Evolutionary conservation across 129 eudicot species (phyloP).

Genomic region (Helianthus annuus): HanXRQr2.0-SUNRISE NC_035445.2:172144569-172145068

Average conservation of each 20-base stretch:
- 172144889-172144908: slow-evolving; percentile 29
- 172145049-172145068: slow-evolving; percentile 47
- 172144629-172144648: not conserved
- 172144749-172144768: slow-evolving; percentile 22
- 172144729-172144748: slow-evolving; percentile 33
- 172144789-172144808: slow-evolving; percentile 14
- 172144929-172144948: slow-evolving; percentile 30
- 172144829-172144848: slow-evolving; percentile 33
- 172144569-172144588: not conserved
- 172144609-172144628: not conserved
- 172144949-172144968: slow-evolving; percentile 22
- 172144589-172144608: slow-evolving; percentile 17
- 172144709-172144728: slow-evolving; percentile 30
- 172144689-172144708: slow-evolving; percentile 28
- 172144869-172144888: slow-evolving; percentile 39
- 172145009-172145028: slow-evolving; percentile 44
- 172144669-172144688: slow-evolving; percentile 32
- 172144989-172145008: slow-evolving; percentile 53
- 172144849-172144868: slow-evolving; percentile 48
- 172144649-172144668: slow-evolving; percentile 6
- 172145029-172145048: slow-evolving; percentile 36
- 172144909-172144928: slow-evolving; percentile 38
- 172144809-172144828: slow-evolving; percentile 35
- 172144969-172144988: slow-evolving; percentile 42
- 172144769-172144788: slow-evolving; percentile 41